Evolutionary conservation across 192 early-diverging fungal species (phyloP), one percentile per base, ranked within the genome.

Genomic region (Coemansia reversa): DNA sequence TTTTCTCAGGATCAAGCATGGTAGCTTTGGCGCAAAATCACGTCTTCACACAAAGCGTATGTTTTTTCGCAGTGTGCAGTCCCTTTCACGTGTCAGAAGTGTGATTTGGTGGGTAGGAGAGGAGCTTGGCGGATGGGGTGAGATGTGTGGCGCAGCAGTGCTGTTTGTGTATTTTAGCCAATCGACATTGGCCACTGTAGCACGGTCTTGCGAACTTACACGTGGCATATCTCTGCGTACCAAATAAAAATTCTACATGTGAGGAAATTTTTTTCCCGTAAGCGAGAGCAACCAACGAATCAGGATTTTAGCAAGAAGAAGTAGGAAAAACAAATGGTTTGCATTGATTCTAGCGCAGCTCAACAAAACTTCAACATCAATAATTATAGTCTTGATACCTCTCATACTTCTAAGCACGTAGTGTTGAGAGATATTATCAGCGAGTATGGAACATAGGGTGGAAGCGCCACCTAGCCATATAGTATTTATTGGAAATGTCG

Each of bases 401-500:
- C 20, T 59, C 39, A 45, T 16, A 45, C 39, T 45, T 45, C 39
- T 16, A 16, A 45, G 39, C 14, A 16, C 39, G 14, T 45, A 45
- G 39, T 16, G 58, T 45, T 20, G 18, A 28, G 20, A 61, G 24
- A 55, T 14, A 56, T 48, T 25, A 55, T 16, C 27, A 7, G 22
- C 16, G 6, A 54, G 29, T 11, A 77, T 71, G 74, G 69, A 76
- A 2, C 39, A 63, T n/a, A 65, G 71, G 64, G 28, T 56, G 29
- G 71, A 79, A n/a, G 29, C 53, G 27, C 52, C 45, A 24, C 65
- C 69, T 23, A 79, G 67, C 56, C 58, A 76, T 33, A 79, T 76
- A 49, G 78, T 76, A 47, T 72, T 76, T 83, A 84, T 92, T 27
- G 89, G 90, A 30, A 93, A 93, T 67, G 92, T 94, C 45, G 91